Percentiles rank a stretch among this genome's conserved stretches.
These are phyloP conservation scores for Solanum infundibuliforme DNA, from an alignment of 257 asterid species.

Conservation along the genomic window DNA sequence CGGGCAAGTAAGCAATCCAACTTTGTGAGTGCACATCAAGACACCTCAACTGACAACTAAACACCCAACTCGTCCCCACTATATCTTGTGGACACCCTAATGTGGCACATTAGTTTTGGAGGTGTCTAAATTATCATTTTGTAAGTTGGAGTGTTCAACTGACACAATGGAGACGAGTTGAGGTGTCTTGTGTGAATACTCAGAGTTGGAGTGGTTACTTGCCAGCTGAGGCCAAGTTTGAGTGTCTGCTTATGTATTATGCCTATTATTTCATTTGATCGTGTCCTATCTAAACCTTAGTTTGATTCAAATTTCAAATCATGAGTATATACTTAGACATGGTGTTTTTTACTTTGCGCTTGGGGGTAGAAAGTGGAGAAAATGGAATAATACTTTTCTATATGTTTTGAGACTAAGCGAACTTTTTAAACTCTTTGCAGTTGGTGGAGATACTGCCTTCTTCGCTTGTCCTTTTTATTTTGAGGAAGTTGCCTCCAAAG, in stretches of 20 bases:
- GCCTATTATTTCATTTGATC: neutral
- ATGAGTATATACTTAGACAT: neutral
- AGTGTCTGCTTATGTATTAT: neutral
- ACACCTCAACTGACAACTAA: neutral
- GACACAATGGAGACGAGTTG: neutral
- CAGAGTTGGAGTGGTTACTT: neutral
- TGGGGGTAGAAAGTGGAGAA: neutral
- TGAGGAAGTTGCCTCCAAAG: constrained; percentile 91
- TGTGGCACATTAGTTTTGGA: neutral
- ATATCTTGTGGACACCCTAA: neutral
- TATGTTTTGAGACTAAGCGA: neutral
- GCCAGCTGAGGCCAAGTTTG: neutral
- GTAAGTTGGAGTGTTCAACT: neutral
- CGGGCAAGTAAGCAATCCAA: neutral
- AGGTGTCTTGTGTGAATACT: neutral
- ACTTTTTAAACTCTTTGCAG: constrained; percentile 19
- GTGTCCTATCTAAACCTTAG: neutral
- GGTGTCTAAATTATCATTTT: neutral
- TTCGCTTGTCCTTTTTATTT: constrained; percentile 82
- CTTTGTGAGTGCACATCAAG: neutral
- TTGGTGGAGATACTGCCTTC: constrained; percentile 88
- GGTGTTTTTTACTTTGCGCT: neutral
- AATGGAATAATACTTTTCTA: neutral
- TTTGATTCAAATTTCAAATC: neutral
- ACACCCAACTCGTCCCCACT: neutral